Conservation (phyloP, 1,139 yeast species). For the Kodamaea anthophila region DNA sequence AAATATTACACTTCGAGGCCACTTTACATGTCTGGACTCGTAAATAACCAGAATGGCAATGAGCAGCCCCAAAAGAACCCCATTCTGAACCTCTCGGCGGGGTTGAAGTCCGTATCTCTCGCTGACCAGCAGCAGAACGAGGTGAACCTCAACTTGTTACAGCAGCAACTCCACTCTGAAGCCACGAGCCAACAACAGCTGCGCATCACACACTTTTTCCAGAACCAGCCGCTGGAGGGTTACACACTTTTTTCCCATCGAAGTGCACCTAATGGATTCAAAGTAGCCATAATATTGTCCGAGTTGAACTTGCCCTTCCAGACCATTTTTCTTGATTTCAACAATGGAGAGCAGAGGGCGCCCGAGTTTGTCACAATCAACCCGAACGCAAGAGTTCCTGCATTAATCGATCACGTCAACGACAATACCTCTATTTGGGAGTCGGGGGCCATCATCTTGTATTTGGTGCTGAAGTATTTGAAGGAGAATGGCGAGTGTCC, state of each 20-base stretch:
- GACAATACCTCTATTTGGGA: slow-evolving; percentile 88
- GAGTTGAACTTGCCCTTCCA: slow-evolving; percentile 76
- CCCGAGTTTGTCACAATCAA: slow-evolving; percentile 89
- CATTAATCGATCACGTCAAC: slow-evolving; percentile 79
- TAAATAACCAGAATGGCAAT: slow-evolving; percentile 6
- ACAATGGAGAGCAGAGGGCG: slow-evolving; percentile 84
- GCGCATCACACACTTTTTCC: slow-evolving; percentile 69
- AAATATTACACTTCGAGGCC: no score
- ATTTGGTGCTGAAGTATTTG: slow-evolving; percentile 61
- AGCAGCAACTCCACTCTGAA: slow-evolving; percentile 38
- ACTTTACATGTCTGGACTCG: no score
- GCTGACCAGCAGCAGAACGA: slow-evolving; percentile 39
- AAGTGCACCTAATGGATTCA: slow-evolving; percentile 95
- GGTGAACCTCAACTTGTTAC: slow-evolving; percentile 34
- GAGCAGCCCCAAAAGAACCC: slow-evolving; percentile 13
- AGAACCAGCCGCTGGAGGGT: slow-evolving; percentile 76
- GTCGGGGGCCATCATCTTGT: slow-evolving; percentile 82
- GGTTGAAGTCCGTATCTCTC: slow-evolving; percentile 41
- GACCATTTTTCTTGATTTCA: slow-evolving; percentile 84
- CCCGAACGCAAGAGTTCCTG: slow-evolving; percentile 94
- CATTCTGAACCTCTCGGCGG: slow-evolving; percentile 45
- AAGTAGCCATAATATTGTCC: slow-evolving; percentile 84
- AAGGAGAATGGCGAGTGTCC: slow-evolving; percentile 69
- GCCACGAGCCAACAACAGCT: slow-evolving; percentile 36
- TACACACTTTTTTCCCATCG: slow-evolving; percentile 84